phyloP scores from a whole-genome alignment of 225 moss, liverwort and hornwort species.

The Anthoceros angustus region DNA sequence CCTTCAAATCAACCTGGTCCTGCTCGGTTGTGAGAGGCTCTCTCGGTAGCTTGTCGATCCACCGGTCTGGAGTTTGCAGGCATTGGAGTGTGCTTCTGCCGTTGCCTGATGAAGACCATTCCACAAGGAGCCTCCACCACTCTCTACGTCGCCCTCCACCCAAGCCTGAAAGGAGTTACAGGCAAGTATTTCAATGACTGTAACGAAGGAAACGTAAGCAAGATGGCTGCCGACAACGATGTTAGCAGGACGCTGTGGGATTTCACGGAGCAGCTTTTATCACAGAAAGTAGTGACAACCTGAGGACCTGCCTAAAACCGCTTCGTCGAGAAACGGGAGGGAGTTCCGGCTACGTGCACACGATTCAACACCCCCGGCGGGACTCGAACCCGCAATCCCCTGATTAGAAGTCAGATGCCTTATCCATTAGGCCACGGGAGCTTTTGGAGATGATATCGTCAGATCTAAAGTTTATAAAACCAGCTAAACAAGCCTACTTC shows the following conservation, averaged over 20 bases:
- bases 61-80: too few species aligned
- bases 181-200: conserved; percentile 45
- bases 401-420: conserved; percentile 99
- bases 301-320: too few species aligned
- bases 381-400: conserved; percentile 99
- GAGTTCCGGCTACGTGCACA: too few species aligned
- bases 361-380: conserved; percentile 99
- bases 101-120: too few species aligned
- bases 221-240: conserved; percentile 21
- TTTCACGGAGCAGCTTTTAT: conserved; percentile 28
- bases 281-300: neutral
- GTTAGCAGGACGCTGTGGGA: conserved; percentile 38
- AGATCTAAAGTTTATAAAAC: too few species aligned
- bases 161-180: conserved; percentile 34
- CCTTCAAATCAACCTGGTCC: too few species aligned
- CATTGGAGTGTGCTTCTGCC: too few species aligned
- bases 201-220: conserved; percentile 15
- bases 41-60: too few species aligned
- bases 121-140: conserved; percentile 44
- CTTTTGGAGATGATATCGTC: too few species aligned
- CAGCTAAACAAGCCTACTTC: too few species aligned
- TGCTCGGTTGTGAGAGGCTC: too few species aligned
- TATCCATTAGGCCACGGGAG: conserved; percentile 99
- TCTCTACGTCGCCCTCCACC: conserved; percentile 34
- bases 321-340: too few species aligned